These are phyloP conservation scores for Trypanosoma cruzi DNA, from an alignment of 208 protist species.

Conservation along the genomic window DNA sequence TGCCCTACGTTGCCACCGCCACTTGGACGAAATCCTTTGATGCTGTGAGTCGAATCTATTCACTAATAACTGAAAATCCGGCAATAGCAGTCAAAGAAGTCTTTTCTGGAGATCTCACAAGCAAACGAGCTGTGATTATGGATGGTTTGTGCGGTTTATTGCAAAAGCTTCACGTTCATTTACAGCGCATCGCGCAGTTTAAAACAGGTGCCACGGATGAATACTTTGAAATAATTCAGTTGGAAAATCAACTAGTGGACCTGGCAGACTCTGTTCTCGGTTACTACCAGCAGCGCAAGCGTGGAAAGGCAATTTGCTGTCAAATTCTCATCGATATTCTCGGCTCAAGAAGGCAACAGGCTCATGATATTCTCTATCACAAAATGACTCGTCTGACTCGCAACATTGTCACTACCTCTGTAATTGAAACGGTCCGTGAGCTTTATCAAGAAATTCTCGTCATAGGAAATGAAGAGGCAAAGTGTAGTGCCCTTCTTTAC, in stretches of 20 bases:
- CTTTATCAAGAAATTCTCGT: slow-evolving; percentile 49
- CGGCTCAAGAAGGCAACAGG: slow-evolving; percentile 62
- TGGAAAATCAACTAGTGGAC: slow-evolving; percentile 72
- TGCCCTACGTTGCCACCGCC: slow-evolving; percentile 44
- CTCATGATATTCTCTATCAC: slow-evolving; percentile 67
- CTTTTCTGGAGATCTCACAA: slow-evolving; percentile 25
- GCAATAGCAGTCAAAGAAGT: slow-evolving; percentile 47
- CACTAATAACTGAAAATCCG: slow-evolving; percentile 41
- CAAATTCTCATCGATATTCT: slow-evolving; percentile 68
- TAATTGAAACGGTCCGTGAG: slow-evolving; percentile 58
- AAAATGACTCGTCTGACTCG: slow-evolving; percentile 27
- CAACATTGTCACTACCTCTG: slow-evolving; percentile 48
- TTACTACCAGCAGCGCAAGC: slow-evolving; percentile 54
- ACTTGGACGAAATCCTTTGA: slow-evolving; percentile 56
- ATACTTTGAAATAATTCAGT: slow-evolving; percentile 60
- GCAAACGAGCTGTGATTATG: slow-evolving; percentile 42
- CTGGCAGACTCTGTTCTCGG: slow-evolving; percentile 57
- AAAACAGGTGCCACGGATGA: slow-evolving; percentile 36
- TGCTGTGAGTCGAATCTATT: slow-evolving; percentile 38
- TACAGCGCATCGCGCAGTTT: slow-evolving; percentile 61
- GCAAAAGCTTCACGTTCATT: slow-evolving; percentile 46
- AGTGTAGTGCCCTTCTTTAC: slow-evolving; percentile 51
- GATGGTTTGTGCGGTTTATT: slow-evolving; percentile 58
- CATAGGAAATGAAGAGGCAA: slow-evolving; percentile 35
- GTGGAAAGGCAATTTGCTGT: slow-evolving; percentile 46